A percentile compares a stretch with the other conserved stretches of the same genome.
phyloP scores from a whole-genome alignment of 1,284 basidiomycete genomes.

The Ustilago cynodontis region DNA sequence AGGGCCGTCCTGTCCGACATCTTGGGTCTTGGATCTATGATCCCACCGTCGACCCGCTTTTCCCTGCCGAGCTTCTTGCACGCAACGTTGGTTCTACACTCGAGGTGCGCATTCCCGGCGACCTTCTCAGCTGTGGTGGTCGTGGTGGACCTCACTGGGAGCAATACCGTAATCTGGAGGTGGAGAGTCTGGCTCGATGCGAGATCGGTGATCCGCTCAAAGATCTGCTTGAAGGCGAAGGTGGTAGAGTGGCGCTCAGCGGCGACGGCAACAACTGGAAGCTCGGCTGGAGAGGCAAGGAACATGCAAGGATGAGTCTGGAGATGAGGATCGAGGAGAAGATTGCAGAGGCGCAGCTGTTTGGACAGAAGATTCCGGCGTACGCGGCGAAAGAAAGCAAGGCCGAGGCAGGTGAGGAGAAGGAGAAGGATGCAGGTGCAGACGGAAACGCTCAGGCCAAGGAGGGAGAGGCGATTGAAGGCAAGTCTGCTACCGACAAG shows the following conservation, averaged over 20 bases:
- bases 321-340: constrained; percentile 54
- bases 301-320: constrained; percentile 60
- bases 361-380: constrained; percentile 21
- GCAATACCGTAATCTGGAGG: constrained; percentile 29
- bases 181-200: constrained; percentile 25
- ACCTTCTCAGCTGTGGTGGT: constrained; percentile 38
- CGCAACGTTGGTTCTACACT: constrained; percentile 66
- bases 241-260: constrained; percentile 20
- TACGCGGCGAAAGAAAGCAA: neutral
- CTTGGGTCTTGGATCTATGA: constrained; percentile 67
- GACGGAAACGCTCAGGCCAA: constrained; percentile 1
- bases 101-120: constrained; percentile 66
- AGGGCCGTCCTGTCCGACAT: constrained; percentile 62
- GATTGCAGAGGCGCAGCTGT: constrained; percentile 39
- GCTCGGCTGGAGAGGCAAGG: constrained; percentile 65
- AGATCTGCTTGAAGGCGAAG: constrained; percentile 33
- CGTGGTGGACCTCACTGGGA: constrained; percentile 36
- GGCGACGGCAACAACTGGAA: constrained; percentile 53
- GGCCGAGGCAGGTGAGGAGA: neutral
- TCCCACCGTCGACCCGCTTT: constrained; percentile 53
- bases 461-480: constrained; percentile 4
- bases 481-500: neutral
- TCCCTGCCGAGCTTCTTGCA: constrained; percentile 65
- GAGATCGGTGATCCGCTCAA: constrained; percentile 42
- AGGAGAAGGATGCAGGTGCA: neutral